Percentiles rank a stretch among this genome's conserved stretches.
Conservation (phyloP, 2,329 filamentous ascomycete genomes). For the Coniosporium tulheliwenetii region DNA sequence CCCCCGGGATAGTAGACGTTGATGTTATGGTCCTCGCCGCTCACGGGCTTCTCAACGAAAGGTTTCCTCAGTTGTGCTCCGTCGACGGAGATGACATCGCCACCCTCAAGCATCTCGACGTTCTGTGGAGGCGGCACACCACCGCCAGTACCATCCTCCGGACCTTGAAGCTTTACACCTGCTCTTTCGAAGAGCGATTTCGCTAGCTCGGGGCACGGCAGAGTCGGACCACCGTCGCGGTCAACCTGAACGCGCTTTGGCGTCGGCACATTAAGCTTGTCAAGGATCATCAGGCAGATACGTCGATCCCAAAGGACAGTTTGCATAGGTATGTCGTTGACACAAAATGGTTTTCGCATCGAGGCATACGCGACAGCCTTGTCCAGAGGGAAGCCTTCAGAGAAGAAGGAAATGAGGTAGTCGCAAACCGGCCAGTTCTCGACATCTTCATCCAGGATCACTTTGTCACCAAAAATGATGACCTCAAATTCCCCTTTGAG, state of each 20-base stretch:
- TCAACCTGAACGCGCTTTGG: conserved; percentile 81
- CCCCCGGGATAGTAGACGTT: conserved; percentile 95
- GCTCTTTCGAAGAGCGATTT: conserved; percentile 69
- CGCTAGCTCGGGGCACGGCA: conserved; percentile 65
- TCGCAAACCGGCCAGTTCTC: conserved; percentile 96
- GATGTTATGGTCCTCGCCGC: conserved; percentile 96
- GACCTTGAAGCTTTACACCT: conserved; percentile 57
- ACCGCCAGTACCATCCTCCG: conserved; percentile 50
- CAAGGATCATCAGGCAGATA: conserved; percentile 73
- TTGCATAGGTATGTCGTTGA: conserved; percentile 96
- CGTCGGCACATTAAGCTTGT: conserved; percentile 78
- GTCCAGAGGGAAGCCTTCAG: conserved; percentile 88
- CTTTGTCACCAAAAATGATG: conserved; percentile 95
- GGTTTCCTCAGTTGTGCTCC: conserved; percentile 71
- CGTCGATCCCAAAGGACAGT: conserved; percentile 92
- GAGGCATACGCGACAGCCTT: conserved; percentile 95
- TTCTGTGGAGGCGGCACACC: conserved; percentile 41
- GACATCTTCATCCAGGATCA: conserved; percentile 90
- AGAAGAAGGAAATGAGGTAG: conserved; percentile 96
- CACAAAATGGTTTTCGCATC: conserved; percentile 85
- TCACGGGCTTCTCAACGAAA: conserved; percentile 97
- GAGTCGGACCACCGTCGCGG: conserved; percentile 72
- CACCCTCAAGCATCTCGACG: conserved; percentile 78
- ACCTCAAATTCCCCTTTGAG: conserved; percentile 89
- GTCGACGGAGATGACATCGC: conserved; percentile 77